Evolutionary conservation across 805 yeast species (phyloP).

Genomic region (Crinitomyces ghanaensis): DNA sequence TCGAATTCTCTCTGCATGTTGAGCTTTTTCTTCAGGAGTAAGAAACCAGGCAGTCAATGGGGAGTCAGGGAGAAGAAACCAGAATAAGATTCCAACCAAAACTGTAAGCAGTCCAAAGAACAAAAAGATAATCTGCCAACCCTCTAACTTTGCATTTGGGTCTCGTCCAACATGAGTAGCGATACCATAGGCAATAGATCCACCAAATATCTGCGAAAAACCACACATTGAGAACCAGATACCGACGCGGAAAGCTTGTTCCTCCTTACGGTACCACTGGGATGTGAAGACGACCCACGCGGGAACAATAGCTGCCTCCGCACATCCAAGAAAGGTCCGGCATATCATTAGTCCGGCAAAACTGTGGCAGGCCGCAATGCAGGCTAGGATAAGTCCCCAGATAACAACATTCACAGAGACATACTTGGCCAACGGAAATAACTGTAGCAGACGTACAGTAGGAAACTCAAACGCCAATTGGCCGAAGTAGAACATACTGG

Average conservation of each 20-base stretch:
- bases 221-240: conserved; percentile 35
- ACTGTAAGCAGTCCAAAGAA: conserved; percentile 46
- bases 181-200: conserved; percentile 37
- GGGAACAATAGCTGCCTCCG: conserved; percentile 46
- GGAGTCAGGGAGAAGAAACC: conserved; percentile 12
- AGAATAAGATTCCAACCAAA: conserved; percentile 20
- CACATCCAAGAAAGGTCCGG: conserved; percentile 39
- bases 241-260: conserved; percentile 35
- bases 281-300: conserved; percentile 43
- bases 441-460: conserved; percentile 30
- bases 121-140: conserved; percentile 46
- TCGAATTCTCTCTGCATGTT: conserved; percentile 16
- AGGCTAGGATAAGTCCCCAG: conserved; percentile 13
- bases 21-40: conserved; percentile 12
- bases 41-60: conserved; percentile 16
- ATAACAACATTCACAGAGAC: conserved; percentile 9
- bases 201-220: conserved; percentile 34
- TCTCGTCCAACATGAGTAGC: conserved; percentile 18
- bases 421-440: conserved; percentile 13
- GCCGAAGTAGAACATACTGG: conserved; percentile 33
- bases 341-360: conserved; percentile 37
- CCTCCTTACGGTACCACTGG: conserved; percentile 42
- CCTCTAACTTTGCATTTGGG: conserved; percentile 22
- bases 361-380: conserved; percentile 27
- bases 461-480: conserved; percentile 35